Evolutionary conservation across 495 filamentous ascomycete species (phyloP).

Genomic region (Articulospora tetracladia): DNA sequence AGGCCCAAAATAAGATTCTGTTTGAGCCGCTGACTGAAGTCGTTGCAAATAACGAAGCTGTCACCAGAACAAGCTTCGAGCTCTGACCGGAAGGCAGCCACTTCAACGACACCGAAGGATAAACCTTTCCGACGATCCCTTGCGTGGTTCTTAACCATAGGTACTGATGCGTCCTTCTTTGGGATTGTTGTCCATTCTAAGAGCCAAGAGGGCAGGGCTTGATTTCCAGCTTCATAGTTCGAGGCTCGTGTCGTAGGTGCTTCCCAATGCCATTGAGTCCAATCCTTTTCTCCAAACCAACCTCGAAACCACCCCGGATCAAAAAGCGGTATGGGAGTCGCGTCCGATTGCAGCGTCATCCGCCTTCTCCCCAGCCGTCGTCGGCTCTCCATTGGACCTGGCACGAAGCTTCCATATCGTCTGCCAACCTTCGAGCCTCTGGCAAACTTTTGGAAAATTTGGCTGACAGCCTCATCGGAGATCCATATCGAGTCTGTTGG

Average conservation of each 20-base stretch:
- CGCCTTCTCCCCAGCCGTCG: conserved; percentile 47
- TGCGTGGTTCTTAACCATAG: background rate
- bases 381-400: conserved; percentile 49
- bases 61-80: background rate
- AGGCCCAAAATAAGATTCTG: conserved; percentile 17
- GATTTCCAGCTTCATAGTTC: background rate
- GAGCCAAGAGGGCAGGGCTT: conserved; percentile 13
- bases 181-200: conserved; percentile 4
- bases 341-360: conserved; percentile 39
- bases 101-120: background rate
- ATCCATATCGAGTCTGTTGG: conserved; percentile 39
- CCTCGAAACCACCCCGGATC: conserved; percentile 6
- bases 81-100: background rate
- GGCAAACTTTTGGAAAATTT: conserved; percentile 38
- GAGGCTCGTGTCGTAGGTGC: conserved; percentile 31
- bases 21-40: conserved; percentile 12
- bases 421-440: conserved; percentile 21
- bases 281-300: conserved; percentile 26
- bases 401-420: conserved; percentile 29
- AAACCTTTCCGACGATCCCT: background rate
- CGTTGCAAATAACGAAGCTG: background rate
- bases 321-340: conserved; percentile 24
- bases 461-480: conserved; percentile 35
- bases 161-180: background rate
- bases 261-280: conserved; percentile 45